Conservation (phyloP, 306 rosid species). For the Prunus armeniaca region DNA sequence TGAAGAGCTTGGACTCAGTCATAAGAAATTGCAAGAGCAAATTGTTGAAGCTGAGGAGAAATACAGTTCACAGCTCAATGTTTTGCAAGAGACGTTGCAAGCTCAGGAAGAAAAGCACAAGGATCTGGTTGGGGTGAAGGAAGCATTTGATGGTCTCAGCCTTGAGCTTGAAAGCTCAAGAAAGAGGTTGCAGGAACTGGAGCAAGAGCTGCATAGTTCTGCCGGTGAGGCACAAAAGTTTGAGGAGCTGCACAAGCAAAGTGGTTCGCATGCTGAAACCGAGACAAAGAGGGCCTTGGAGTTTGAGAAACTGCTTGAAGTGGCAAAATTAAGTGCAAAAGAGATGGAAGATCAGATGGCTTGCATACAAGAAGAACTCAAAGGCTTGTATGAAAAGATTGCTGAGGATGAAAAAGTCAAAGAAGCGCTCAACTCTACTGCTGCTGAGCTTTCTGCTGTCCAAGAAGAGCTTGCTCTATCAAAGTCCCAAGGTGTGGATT, state of each 20-base stretch:
- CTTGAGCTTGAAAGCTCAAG: constrained; percentile 66
- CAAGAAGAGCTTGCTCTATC: constrained; percentile 67
- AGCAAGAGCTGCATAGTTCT: constrained; percentile 56
- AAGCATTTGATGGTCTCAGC: constrained; percentile 53
- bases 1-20: constrained; percentile 56
- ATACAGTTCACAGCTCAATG: constrained; percentile 50
- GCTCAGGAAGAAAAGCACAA: constrained; percentile 67
- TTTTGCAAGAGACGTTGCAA: constrained; percentile 66
- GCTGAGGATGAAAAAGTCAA: constrained; percentile 68
- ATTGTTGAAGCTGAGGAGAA: constrained; percentile 59
- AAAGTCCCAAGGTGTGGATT: constrained; percentile 57
- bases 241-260: constrained; percentile 85
- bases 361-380: constrained; percentile 65
- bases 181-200: constrained; percentile 61
- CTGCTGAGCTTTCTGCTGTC: constrained; percentile 59
- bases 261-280: constrained; percentile 74
- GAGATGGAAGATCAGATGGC: constrained; percentile 66
- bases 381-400: constrained; percentile 65
- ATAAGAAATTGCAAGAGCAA: constrained; percentile 67
- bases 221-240: constrained; percentile 57
- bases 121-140: constrained; percentile 67
- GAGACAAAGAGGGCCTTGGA: constrained; percentile 67
- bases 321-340: constrained; percentile 50
- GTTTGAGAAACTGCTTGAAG: constrained; percentile 71
- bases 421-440: constrained; percentile 61